Base-by-base conservation (phyloP, 495 filamentous ascomycete species). In the Alectoria sarmentosa region DNA sequence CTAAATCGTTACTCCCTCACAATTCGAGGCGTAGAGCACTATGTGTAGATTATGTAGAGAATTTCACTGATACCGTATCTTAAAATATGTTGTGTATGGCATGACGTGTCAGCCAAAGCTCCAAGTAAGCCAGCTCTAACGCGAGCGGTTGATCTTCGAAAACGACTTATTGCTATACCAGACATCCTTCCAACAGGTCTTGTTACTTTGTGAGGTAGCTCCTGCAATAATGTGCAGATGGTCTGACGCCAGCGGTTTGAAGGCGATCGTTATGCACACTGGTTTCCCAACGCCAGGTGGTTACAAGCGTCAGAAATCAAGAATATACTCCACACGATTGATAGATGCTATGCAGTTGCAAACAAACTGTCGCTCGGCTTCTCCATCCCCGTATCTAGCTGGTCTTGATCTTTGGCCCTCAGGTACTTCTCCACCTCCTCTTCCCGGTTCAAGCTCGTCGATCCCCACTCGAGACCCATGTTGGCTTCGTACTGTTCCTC, bases 401-500 rank as follows among this genome's bases (percentile, higher is more conserved):
- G 30, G 0, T 34, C 15, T 5, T 34, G 30, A 34, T 17, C 7
- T 34, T 55, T 34, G 30, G 17, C 17, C 28, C 21, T 15, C 52
- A 55, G 17, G 9, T 55, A 55, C 30, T 34, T 34, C 52, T 17
- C 4, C 52, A 55, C 28, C 52, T 34, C 28, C 13, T 34, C 5
- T 32, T 34, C 30, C 3, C 52, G 52, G 30, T 9, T 55, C 3
- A 9, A 32, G 15, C 3, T 34, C 7, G 1, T 30, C 28, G 28
- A 54, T 7, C 13, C 30, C 28, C 52, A 34, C 17, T 55, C 52
- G 21, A 34, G 52, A 19, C 3, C n/a, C 6, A 21, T 48, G 44
- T 26, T 23, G 58, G 39, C 44, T 46, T 34, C 39, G 39, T 48
- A 30, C 34, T 30, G 36, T 15, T 63, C 61, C 9, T 63, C 19